Percentiles rank a stretch among this genome's conserved stretches.
These are phyloP conservation scores for Cercospora beticola DNA, from an alignment of 2,329 filamentous ascomycete genomes.

Conservation along the genomic window DNA sequence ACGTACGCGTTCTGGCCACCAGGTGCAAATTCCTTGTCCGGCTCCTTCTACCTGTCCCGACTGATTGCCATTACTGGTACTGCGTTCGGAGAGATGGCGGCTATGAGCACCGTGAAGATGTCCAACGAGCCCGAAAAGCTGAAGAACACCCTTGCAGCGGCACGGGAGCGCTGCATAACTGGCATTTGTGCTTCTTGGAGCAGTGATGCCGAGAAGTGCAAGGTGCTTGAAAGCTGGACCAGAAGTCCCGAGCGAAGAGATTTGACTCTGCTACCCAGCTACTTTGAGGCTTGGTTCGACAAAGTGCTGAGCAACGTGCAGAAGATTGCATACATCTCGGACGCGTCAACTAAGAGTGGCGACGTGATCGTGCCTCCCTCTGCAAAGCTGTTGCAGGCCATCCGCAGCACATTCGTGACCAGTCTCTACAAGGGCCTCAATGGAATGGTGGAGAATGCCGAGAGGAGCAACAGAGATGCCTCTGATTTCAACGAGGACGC, in stretches of 20 bases:
- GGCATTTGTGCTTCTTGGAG: constrained; percentile 91
- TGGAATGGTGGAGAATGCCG: constrained; percentile 95
- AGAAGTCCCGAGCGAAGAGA: constrained; percentile 77
- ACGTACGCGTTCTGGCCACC: constrained; percentile 95
- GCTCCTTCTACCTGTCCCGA: constrained; percentile 84
- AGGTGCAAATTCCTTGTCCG: constrained; percentile 85
- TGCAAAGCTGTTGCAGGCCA: constrained; percentile 83
- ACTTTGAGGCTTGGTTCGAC: constrained; percentile 82
- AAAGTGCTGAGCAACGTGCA: constrained; percentile 83
- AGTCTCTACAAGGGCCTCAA: constrained; percentile 92
- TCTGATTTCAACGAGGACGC: constrained; percentile 54
- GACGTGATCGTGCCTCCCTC: constrained; percentile 85
- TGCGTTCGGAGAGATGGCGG: constrained; percentile 81
- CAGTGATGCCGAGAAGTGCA: constrained; percentile 87
- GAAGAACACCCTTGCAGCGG: constrained; percentile 69
- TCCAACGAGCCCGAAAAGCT: constrained; percentile 60
- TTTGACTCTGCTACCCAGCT: constrained; percentile 84
- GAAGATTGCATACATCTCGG: constrained; percentile 89
- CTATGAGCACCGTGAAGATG: constrained; percentile 65
- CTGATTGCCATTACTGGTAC: constrained; percentile 81
- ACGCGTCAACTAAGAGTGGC: constrained; percentile 59
- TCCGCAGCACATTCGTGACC: constrained; percentile 86
- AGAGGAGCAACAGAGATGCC: constrained; percentile 63
- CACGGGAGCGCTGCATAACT: constrained; percentile 80
- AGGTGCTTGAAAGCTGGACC: constrained; percentile 91